Percentiles rank a stretch among this genome's conserved stretches.
phyloP scores from a whole-genome alignment of 768 basidiomycete species.

The Lentinula boryana region DNA sequence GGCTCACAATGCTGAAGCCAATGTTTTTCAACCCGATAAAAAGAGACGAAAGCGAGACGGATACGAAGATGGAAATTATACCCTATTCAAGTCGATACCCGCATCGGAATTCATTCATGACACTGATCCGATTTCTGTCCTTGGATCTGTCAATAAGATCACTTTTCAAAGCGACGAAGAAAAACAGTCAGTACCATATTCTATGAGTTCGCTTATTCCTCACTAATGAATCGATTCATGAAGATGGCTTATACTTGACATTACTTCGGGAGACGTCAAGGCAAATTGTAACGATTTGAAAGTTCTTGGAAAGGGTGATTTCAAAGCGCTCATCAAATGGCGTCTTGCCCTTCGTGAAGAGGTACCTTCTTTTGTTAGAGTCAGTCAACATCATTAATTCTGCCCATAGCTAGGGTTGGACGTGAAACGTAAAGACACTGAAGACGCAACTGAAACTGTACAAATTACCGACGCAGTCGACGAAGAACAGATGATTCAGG shows the following conservation, averaged over 20 bases:
- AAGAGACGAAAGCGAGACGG: slow-evolving; percentile 90
- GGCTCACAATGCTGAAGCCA: slow-evolving; percentile 69
- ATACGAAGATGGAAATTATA: slow-evolving; percentile 93
- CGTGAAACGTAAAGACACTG: slow-evolving; percentile 62
- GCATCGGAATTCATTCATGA: slow-evolving; percentile 68
- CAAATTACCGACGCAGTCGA: slow-evolving; percentile 67
- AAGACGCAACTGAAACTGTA: slow-evolving; percentile 69
- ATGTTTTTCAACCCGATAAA: slow-evolving; percentile 97
- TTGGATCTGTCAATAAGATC: slow-evolving; percentile 77
- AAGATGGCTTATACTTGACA: slow-evolving; percentile 68
- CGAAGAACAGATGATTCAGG: slow-evolving; percentile 84
- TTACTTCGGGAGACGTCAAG: slow-evolving; percentile 76
- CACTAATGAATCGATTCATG: neutral
- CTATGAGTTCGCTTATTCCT: slow-evolving; percentile 9
- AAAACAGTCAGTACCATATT: slow-evolving; percentile 45
- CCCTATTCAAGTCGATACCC: slow-evolving; percentile 68
- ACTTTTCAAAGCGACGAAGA: slow-evolving; percentile 79
- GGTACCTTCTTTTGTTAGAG: slow-evolving; percentile 31
- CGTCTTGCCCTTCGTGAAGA: slow-evolving; percentile 82
- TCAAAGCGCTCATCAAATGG: slow-evolving; percentile 92
- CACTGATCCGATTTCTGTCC: slow-evolving; percentile 68
- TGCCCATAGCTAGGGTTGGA: slow-evolving; percentile 71
- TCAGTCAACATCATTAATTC: neutral
- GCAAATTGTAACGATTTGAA: slow-evolving; percentile 89
- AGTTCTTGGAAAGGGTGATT: slow-evolving; percentile 96